Evolutionary conservation across 441 rosid species (phyloP).

Genomic region (Mallotus japonicus): DNA sequence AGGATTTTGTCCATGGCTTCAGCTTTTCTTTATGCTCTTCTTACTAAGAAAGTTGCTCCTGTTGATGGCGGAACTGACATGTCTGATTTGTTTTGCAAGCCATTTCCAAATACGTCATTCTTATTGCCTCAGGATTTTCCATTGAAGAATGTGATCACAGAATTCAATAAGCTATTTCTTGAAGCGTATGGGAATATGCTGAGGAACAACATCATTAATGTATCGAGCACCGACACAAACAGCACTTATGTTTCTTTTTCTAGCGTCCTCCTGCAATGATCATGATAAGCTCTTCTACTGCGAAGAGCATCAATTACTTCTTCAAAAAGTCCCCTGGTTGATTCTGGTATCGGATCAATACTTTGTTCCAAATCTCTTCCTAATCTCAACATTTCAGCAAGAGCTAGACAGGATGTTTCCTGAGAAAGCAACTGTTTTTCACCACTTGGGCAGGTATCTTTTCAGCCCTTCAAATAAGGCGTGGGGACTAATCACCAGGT

Average conservation of each 20-base stretch:
- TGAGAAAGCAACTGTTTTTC: constrained; percentile 13
- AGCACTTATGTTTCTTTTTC: constrained; percentile 48
- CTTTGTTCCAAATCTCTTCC: constrained; percentile 63
- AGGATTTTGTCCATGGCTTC: constrained; percentile 55
- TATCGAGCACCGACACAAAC: constrained; percentile 21
- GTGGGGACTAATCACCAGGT: constrained; percentile 17
- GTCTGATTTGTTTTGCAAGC: constrained; percentile 59
- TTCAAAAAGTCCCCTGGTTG: constrained; percentile 62
- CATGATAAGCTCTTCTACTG: constrained; percentile 24
- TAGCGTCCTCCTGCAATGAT: constrained; percentile 46
- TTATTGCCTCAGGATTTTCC: constrained; percentile 52
- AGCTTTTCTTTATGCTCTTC: constrained; percentile 56
- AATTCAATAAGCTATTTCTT: constrained; percentile 36
- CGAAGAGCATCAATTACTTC: constrained; percentile 30
- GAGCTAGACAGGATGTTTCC: constrained; percentile 11
- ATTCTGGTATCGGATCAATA: constrained; percentile 55
- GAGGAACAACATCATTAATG: constrained; percentile 29
- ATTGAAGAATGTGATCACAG: constrained; percentile 28
- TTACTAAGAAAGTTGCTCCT: constrained; percentile 61
- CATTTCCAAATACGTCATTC: constrained; percentile 58
- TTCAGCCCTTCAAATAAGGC: constrained; percentile 5
- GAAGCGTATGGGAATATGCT: constrained; percentile 47
- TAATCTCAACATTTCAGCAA: constrained; percentile 28
- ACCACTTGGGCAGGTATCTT: constrained; percentile 4
- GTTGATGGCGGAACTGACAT: constrained; percentile 55